A percentile compares a stretch with the other conserved stretches of the same genome.
These are phyloP conservation scores for Stephania yunnanensis DNA, from an alignment of 164 flowering plant genomes.

Conservation along the genomic window DNA sequence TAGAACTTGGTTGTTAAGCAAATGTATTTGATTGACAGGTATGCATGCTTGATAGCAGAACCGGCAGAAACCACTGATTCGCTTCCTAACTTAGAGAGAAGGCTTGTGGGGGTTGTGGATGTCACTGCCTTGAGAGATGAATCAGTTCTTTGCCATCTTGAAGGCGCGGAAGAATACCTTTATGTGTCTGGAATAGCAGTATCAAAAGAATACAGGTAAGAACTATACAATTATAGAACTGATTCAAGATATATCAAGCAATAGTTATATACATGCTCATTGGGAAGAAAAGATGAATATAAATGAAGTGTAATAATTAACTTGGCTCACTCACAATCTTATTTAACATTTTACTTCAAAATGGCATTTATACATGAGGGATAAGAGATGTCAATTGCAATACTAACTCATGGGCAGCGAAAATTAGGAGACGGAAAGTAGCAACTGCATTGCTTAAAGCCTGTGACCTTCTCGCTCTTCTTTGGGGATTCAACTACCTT, in stretches of 20 bases:
- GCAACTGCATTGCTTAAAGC: constrained; percentile 74
- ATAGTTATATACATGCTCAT: background rate
- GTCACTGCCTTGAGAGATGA: constrained; percentile 58
- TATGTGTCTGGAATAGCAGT: constrained; percentile 92
- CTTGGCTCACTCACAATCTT: too few relatives aligned
- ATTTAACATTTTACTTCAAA: too few relatives aligned
- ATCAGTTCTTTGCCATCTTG: constrained; percentile 43
- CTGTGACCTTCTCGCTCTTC: constrained; percentile 45
- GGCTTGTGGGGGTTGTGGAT: constrained; percentile 74
- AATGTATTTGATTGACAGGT: constrained; percentile 36
- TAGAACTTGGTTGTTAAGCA: background rate
- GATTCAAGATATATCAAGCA: background rate
- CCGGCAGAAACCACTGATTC: constrained; percentile 18
- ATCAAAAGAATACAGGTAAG: constrained; percentile 53
- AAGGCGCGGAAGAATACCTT: constrained; percentile 64
- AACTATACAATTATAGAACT: background rate
- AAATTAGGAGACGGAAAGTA: constrained; percentile 63
- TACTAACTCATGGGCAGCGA: background rate
- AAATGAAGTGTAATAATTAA: too few relatives aligned
- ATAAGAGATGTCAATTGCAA: background rate
- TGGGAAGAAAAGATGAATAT: too few relatives aligned
- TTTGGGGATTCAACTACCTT: constrained; percentile 68
- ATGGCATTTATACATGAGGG: too few relatives aligned
- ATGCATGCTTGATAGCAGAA: constrained; percentile 83
- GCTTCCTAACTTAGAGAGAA: constrained; percentile 4